Conservation (phyloP, 176 grass and related monocot species). For the Puccinellia tenuiflora region DNA sequence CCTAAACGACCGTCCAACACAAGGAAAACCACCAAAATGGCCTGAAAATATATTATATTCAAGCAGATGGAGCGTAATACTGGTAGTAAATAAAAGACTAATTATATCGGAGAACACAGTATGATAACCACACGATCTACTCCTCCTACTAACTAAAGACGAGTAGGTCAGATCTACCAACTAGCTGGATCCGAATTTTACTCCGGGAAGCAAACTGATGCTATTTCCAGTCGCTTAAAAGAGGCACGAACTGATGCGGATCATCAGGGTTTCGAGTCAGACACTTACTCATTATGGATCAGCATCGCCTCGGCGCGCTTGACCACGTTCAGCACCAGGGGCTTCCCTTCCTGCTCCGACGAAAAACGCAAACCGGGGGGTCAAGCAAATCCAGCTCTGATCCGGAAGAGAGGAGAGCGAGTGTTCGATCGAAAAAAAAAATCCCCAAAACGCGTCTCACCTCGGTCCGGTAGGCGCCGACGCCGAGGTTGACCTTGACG, state of each 20-base stretch:
- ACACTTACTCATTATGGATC: slow-evolving; percentile 72
- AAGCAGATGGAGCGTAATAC: neutral
- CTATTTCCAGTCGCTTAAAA: neutral
- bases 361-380: neutral
- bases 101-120: slow-evolving; percentile 2
- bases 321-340: slow-evolving; percentile 92
- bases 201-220: neutral
- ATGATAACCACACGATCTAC: neutral
- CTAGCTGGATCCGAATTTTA: neutral
- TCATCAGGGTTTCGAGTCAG: neutral
- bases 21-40: slow-evolving; percentile 8
- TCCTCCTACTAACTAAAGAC: neutral
- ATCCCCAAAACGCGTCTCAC: slow-evolving; percentile 28
- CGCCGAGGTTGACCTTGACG: slow-evolving; percentile 88
- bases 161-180: slow-evolving; percentile 8
- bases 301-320: slow-evolving; percentile 67
- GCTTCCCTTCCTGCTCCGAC: slow-evolving; percentile 83
- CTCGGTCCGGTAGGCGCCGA: slow-evolving; percentile 97
- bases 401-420: neutral
- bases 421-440: neutral
- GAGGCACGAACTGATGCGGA: neutral
- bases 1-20: neutral
- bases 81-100: neutral
- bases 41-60: neutral
- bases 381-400: slow-evolving; percentile 24